phyloP scores from a whole-genome alignment of 2,329 filamentous ascomycete species.

The Colletotrichum camelliae region DNA sequence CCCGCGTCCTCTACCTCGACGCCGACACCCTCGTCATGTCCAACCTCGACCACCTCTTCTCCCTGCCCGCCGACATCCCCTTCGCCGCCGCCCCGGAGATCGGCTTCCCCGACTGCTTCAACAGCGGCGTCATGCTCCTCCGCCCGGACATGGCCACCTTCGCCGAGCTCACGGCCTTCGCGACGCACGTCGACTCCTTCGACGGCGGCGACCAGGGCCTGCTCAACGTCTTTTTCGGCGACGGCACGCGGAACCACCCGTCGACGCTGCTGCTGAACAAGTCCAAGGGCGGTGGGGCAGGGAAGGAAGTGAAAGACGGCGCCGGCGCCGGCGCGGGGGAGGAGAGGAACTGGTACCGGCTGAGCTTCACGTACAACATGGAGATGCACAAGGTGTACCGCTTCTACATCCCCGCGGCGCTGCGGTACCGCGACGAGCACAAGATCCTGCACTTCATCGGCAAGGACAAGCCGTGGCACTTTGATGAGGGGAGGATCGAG shows the following conservation, averaged over 20 bases:
- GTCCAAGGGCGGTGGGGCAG: not conserved
- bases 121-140: slow-evolving; percentile 71
- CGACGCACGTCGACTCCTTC: slow-evolving; percentile 70
- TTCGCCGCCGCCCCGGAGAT: slow-evolving; percentile 64
- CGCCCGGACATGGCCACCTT: slow-evolving; percentile 69
- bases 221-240: slow-evolving; percentile 69
- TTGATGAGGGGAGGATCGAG: slow-evolving; percentile 24
- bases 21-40: slow-evolving; percentile 69
- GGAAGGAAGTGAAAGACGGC: not conserved
- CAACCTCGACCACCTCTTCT: slow-evolving; percentile 74
- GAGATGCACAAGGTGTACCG: slow-evolving; percentile 27
- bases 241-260: slow-evolving; percentile 42
- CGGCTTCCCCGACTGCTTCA: slow-evolving; percentile 77
- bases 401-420: slow-evolving; percentile 26
- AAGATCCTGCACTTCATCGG: slow-evolving; percentile 74
- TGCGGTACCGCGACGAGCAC: slow-evolving; percentile 42
- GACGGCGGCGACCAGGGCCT: slow-evolving; percentile 76
- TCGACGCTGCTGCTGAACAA: not conserved
- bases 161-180: slow-evolving; percentile 65
- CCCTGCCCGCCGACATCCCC: slow-evolving; percentile 54
- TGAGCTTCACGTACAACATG: slow-evolving; percentile 29
- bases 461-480: slow-evolving; percentile 67
- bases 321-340: fast-evolving
- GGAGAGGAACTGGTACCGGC: slow-evolving; percentile 27
- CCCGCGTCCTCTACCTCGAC: slow-evolving; percentile 54